phyloP scores from a whole-genome alignment of 371 early-diverging fungal species.

The Smittium culicis region DNA sequence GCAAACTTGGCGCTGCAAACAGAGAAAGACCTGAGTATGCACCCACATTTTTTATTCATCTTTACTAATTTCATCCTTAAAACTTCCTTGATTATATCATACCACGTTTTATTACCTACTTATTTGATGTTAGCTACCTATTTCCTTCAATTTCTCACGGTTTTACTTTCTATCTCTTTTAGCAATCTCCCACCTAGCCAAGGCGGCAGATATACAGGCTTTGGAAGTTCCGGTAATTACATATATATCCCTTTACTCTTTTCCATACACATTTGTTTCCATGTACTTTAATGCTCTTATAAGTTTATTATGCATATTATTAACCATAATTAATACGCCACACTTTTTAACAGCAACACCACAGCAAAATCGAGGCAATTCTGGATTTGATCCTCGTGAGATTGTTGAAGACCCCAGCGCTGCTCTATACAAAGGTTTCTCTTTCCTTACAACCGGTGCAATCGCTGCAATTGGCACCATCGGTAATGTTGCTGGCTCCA shows the following conservation, averaged over 20 bases:
- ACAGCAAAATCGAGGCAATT: not conserved
- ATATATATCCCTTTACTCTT: not conserved
- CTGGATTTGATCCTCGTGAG: conserved; percentile 33
- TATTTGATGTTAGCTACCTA: not conserved
- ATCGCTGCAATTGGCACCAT: conserved; percentile 55
- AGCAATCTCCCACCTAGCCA: conserved; percentile 68
- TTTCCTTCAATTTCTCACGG: not conserved
- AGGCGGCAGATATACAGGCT: conserved; percentile 83
- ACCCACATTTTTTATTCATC: not conserved
- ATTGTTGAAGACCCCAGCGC: conserved; percentile 69
- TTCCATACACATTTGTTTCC: no score
- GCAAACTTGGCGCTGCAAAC: conserved; percentile 42
- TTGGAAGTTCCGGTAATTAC: conserved; percentile 41
- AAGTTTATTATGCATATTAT: not conserved
- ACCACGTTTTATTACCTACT: no score
- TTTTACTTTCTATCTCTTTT: not conserved
- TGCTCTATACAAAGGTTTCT: conserved; percentile 72
- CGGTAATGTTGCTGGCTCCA: conserved; percentile 44
- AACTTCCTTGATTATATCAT: not conserved
- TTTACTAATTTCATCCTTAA: not conserved
- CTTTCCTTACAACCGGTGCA: conserved; percentile 57
- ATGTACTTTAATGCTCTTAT: no score
- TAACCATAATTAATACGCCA: not conserved
- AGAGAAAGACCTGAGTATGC: conserved; percentile 37
- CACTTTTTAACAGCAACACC: not conserved